Base-by-base conservation (phyloP, 2,329 filamentous ascomycete genomes). In the Arthrobotrys sinensis region DNA sequence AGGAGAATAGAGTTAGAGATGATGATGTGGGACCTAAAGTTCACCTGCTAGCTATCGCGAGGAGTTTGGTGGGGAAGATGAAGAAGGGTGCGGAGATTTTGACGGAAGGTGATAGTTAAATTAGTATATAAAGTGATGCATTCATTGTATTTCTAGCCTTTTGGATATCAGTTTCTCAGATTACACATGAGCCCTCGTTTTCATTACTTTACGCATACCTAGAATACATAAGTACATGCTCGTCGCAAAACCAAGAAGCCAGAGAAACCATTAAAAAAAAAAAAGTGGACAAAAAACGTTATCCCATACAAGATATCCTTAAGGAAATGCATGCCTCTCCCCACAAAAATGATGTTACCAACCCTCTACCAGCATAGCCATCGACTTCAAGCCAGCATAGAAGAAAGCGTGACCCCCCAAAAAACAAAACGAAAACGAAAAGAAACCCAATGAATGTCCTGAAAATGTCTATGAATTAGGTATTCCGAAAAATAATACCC, bases 31-130 rank as follows among this genome's bases (percentile, higher is more conserved):
- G 90, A 14, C 91, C 91, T 0, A 85, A 86, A 79, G 87, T 92
- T 19, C 91, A 90, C 89, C 84, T 91, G 1, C 90, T 90, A 81
- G 88, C 89, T 12, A 90, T 89, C 60, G 89, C 89, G 43, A 86
- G 91, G 78, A 91, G 89, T 82, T 85, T 92, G 83, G 88, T 92
- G 57, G 91, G 90, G 1, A 92, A 91, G 83, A 89, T 90, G 81
- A 90, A 88, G 81, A 84, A 82, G 53, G 80, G 81, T 19, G 50
- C 65, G 34, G 72, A 69, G 57, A 69, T 66, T 53, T 38, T 65
- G 55, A 65, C 45, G 57, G 38, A 48, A 12, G 63, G 36, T 11
- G 36, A 14, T 28, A 11, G n/a, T 32, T 7, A 14, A 16, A 7
- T 1, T 24, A 21, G 3, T 50, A n/a, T 45, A 38, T 38, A 14